phyloP scores from a whole-genome alignment of 768 basidiomycete genomes.

The Ramaria rubella region DNA sequence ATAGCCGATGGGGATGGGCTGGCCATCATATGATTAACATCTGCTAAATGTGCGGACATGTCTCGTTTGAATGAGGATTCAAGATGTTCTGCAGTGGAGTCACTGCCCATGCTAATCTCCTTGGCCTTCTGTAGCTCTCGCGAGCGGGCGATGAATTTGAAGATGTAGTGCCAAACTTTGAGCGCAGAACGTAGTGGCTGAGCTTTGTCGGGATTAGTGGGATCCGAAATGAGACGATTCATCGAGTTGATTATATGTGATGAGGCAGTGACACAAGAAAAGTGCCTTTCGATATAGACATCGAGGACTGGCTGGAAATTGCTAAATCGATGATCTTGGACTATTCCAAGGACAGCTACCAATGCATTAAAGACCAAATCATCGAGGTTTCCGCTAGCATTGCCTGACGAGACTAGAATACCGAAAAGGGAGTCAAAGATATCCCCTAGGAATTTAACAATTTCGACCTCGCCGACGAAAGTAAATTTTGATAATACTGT shows the following conservation, averaged over 20 bases:
- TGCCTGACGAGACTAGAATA: constrained; percentile 70
- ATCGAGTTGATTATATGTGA: constrained; percentile 84
- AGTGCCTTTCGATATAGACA: constrained; percentile 88
- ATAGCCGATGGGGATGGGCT: constrained; percentile 72
- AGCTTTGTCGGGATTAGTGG: constrained; percentile 64
- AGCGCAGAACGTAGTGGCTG: constrained; percentile 79
- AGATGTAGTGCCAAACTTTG: constrained; percentile 96
- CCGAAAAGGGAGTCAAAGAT: constrained; percentile 92
- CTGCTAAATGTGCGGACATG: constrained; percentile 63
- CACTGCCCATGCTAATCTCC: constrained; percentile 72
- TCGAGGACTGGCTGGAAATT: constrained; percentile 93
- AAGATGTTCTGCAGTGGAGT: constrained; percentile 78
- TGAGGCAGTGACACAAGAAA: constrained; percentile 71
- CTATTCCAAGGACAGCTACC: constrained; percentile 85
- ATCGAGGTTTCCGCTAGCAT: constrained; percentile 75
- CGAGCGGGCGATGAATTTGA: constrained; percentile 90
- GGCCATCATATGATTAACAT: constrained; percentile 88
- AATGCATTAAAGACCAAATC: constrained; percentile 84
- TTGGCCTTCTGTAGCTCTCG: constrained; percentile 80
- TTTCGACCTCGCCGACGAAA: constrained; percentile 91
- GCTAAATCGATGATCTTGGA: constrained; percentile 89
- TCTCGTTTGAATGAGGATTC: constrained; percentile 83
- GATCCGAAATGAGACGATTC: constrained; percentile 72
- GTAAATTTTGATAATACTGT: constrained; percentile 77
- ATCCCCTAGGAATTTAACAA: constrained; percentile 85